Evolutionary conservation across 257 asterid genomes (phyloP).

Genomic region (Jacaranda mimosifolia): DNA sequence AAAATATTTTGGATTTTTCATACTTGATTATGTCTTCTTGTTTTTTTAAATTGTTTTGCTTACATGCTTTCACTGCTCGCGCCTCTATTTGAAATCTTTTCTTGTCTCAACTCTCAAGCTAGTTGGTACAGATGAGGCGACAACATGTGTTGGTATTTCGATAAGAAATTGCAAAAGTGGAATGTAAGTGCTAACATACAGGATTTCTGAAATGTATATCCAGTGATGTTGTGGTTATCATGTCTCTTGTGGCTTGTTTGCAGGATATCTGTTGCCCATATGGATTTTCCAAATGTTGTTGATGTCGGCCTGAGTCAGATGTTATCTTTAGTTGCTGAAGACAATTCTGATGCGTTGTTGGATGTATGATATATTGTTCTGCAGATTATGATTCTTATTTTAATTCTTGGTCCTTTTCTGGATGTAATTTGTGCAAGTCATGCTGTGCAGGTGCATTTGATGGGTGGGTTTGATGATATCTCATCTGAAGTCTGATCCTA

Average conservation of each 20-base stretch:
- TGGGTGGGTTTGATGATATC: slow-evolving; percentile 86
- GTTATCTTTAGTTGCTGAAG: slow-evolving; percentile 71
- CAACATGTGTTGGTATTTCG: slow-evolving; percentile 88
- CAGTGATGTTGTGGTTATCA: slow-evolving; percentile 15
- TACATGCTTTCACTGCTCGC: slow-evolving; percentile 27
- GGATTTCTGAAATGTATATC: slow-evolving; percentile 12
- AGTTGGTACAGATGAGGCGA: slow-evolving; percentile 96
- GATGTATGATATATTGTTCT: slow-evolving; percentile 63
- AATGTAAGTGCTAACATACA: slow-evolving; percentile 61
- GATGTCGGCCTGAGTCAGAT: slow-evolving; percentile 80
- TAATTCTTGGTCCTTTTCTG: slow-evolving; percentile 19
- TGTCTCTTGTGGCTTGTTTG: slow-evolving; percentile 32
- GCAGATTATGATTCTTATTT: slow-evolving; percentile 30
- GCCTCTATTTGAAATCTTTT: slow-evolving; percentile 30
- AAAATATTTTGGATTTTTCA: neutral
- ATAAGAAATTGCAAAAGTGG: slow-evolving; percentile 75
- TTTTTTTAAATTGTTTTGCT: slow-evolving; percentile 5
- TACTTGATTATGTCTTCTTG: neutral
- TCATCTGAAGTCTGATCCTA: slow-evolving; percentile 62
- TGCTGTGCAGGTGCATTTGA: slow-evolving; percentile 83
- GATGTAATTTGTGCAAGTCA: slow-evolving; percentile 33
- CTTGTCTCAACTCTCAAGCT: slow-evolving; percentile 49
- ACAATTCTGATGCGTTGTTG: slow-evolving; percentile 56
- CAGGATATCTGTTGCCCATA: slow-evolving; percentile 91
- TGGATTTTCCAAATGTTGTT: slow-evolving; percentile 81